Evolutionary conservation across 306 rosid species (phyloP).

Genomic region (Trifolium repens): DNA sequence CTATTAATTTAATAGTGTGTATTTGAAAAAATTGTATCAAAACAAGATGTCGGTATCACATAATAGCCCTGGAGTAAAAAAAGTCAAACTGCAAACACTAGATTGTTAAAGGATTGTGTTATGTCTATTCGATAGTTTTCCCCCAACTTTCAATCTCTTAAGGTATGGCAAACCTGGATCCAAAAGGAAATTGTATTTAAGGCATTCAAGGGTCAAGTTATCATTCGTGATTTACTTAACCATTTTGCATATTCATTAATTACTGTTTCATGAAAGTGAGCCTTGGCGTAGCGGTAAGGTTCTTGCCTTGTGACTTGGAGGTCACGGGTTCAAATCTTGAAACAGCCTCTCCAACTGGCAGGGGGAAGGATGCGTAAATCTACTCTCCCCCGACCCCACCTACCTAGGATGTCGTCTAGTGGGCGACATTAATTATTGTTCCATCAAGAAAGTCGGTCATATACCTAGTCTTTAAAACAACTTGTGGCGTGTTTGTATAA

Average conservation of each 20-base stretch:
- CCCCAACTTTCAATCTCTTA: conserved; percentile 10
- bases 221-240: conserved; percentile 26
- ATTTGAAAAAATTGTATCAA: conserved; percentile 2
- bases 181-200: not conserved
- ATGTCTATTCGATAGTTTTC: conserved; percentile 8
- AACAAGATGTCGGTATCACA: conserved; percentile 3
- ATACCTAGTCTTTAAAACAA: conserved; percentile 18
- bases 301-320: not conserved
- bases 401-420: not conserved
- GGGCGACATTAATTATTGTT: not conserved
- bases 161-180: conserved; percentile 25
- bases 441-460: not conserved
- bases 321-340: not conserved
- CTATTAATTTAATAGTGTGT: not conserved
- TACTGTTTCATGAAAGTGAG: not conserved
- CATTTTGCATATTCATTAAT: conserved; percentile 14
- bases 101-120: conserved; percentile 9
- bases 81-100: conserved; percentile 22
- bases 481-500: not conserved
- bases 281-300: not conserved
- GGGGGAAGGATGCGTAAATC: not conserved
- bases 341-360: not conserved
- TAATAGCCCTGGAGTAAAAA: conserved; percentile 38
- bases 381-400: not conserved
- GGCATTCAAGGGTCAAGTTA: conserved; percentile 25